Percentiles rank a stretch among this genome's conserved stretches.
phyloP scores from a whole-genome alignment of 257 asterid genomes.

The Gardenia jasminoides region DNA sequence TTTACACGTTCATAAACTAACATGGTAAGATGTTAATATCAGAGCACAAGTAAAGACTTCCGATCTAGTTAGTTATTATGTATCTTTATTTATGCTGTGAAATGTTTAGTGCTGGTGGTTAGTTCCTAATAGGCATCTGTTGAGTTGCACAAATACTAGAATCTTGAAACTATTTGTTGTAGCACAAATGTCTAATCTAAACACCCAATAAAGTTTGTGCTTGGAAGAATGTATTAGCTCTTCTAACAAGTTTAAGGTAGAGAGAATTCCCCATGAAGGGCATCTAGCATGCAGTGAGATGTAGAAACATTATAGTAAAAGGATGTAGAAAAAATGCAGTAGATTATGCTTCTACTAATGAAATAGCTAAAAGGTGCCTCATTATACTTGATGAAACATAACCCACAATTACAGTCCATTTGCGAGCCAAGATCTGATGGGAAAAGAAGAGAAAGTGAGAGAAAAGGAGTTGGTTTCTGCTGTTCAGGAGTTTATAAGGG shows the following conservation, averaged over 20 bases:
- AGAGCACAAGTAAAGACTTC: background rate
- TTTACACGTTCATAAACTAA: background rate
- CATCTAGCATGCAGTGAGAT: background rate
- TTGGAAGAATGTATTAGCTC: background rate
- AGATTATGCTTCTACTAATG: no score
- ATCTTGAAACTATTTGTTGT: background rate
- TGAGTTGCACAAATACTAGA: background rate
- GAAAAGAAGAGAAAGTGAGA: no score
- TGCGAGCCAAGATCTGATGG: no score
- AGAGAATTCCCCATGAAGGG: background rate
- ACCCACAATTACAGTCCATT: no score
- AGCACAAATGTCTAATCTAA: background rate
- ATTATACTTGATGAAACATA: no score
- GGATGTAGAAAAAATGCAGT: background rate
- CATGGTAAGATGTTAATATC: background rate
- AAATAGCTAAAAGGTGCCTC: no score
- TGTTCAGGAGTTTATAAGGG: no score
- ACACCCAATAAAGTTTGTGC: background rate
- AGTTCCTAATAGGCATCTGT: background rate
- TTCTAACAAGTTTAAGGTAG: background rate
- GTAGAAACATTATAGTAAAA: no score
- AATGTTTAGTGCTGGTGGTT: background rate
- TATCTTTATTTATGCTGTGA: background rate
- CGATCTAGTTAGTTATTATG: background rate
- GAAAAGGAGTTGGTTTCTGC: no score